Base-by-base conservation (phyloP, 2,329 filamentous ascomycete species). In the Lasiodiplodia theobromae region DNA sequence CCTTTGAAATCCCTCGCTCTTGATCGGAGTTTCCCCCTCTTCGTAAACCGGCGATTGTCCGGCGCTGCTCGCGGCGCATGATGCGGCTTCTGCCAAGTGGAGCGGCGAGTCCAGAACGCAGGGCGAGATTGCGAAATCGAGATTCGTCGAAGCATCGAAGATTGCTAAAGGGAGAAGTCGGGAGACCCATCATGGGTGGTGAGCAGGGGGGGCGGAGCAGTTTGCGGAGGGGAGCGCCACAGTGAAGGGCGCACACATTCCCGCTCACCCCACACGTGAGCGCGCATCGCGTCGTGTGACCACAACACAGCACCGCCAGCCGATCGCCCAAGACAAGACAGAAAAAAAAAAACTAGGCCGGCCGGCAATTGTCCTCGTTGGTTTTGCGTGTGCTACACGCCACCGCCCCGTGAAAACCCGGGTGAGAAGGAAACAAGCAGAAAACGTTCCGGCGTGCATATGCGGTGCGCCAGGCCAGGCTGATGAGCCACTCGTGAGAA, bases 231-330 rank as follows among this genome's bases (percentile, higher is more conserved):
- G 6, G 31, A 38, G 18, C 25, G 53, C 16, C 28, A 37, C 28
- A 56, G 40, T 44, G 40, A 37, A 57, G 21, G 23, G 54, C 10
- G 54, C 18, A n/a, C 14, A 56, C 16, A 16, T 37, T 18, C 14
- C n/a, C 37, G 37, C 54, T 57, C 54, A 60, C 37, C n/a, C 56
- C 56, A 60, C 37, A 47, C 57, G 38, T 60, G 57, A 47, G 38
- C 38, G 23, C n/a, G 56, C 57, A 60, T 47, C 23, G 12, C 21
- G 57, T 47, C 56, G 37, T 58, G 56, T 58, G 56, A 58, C 56
- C 56, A 31, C 25, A 4, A 14, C 44, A 56, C 4, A n/a, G 37
- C 34, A 18, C 38, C 57, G 25, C 23, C 57, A 47, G 23, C 57
- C 34, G 56, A 21, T 25, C 34, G 28, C 52, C 52, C 53, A 18